Conservation (phyloP, 106 monocot genomes). For the Dactylorhiza incarnata region DNA sequence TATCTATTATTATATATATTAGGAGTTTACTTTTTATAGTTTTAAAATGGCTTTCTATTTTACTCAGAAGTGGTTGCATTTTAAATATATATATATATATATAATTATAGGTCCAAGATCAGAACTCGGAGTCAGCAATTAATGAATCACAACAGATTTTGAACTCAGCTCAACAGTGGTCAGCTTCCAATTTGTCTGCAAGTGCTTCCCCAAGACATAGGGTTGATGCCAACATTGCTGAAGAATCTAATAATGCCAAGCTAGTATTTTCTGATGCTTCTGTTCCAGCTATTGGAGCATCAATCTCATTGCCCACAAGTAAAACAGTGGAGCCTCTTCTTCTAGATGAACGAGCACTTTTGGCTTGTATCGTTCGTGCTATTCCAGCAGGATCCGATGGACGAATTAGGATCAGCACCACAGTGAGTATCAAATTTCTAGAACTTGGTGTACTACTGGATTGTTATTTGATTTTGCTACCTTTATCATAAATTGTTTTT, state of each 20-base stretch:
- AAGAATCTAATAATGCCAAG: constrained; percentile 22
- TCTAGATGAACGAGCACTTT: constrained; percentile 82
- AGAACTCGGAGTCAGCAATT: constrained; percentile 12
- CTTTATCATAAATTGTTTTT: constrained; percentile 2
- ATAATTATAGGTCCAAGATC: constrained; percentile 16
- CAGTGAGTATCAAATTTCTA: constrained; percentile 33
- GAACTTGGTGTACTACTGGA: neutral
- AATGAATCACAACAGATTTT: constrained; percentile 18
- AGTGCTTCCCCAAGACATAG: constrained; percentile 19
- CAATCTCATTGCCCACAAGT: constrained; percentile 13
- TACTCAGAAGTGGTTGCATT: neutral
- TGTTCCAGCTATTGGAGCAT: constrained; percentile 12
- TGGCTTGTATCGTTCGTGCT: constrained; percentile 95
- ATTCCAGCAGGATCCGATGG: constrained; percentile 71
- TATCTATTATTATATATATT: neutral
- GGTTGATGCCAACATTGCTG: constrained; percentile 9
- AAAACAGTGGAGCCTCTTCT: constrained; percentile 35
- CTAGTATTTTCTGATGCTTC: constrained; percentile 16
- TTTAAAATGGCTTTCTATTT: neutral
- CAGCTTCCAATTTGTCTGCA: constrained; percentile 5
- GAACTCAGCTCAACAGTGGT: constrained; percentile 19
- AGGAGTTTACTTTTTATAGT: neutral
- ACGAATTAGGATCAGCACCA: constrained; percentile 77
- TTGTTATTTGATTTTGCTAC: neutral
- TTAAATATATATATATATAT: neutral